These are phyloP conservation scores for Schizophyllum commune DNA, from an alignment of 1,284 basidiomycete species.

Conservation along the genomic window DNA sequence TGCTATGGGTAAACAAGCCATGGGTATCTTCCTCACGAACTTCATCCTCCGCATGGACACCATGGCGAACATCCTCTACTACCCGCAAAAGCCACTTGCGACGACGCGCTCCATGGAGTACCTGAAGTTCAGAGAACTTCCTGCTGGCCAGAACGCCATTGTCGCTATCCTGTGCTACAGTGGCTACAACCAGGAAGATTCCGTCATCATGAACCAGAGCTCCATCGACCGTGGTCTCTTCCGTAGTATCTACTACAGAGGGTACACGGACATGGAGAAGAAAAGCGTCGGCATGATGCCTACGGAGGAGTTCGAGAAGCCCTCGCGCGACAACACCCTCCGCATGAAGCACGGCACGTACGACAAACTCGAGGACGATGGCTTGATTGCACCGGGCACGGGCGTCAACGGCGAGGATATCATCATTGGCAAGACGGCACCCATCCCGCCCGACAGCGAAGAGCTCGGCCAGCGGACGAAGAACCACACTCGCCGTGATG, in stretches of 20 bases:
- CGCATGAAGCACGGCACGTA: conserved; percentile 98
- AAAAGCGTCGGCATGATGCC: conserved; percentile 83
- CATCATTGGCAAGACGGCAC: conserved; percentile 98
- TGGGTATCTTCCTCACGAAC: conserved; percentile 98
- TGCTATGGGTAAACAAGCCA: conserved; percentile 99
- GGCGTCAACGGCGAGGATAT: conserved; percentile 97
- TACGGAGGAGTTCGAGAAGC: conserved; percentile 96
- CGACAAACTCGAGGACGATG: conserved; percentile 96
- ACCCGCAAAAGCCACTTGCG: conserved; percentile 97
- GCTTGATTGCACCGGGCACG: conserved; percentile 92
- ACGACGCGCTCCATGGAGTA: conserved; percentile 99
- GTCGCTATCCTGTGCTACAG: conserved; percentile 99
- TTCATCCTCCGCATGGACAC: conserved; percentile 97
- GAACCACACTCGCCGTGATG: conserved; percentile 87
- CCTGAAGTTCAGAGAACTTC: conserved; percentile 94
- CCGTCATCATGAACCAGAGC: conserved; percentile 99
- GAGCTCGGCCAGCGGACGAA: conserved; percentile 94
- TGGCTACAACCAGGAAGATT: conserved; percentile 99
- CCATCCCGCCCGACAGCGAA: conserved; percentile 93
- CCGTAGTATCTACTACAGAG: conserved; percentile 97
- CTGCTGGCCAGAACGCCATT: conserved; percentile 96
- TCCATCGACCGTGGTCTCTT: conserved; percentile 98
- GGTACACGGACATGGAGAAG: conserved; percentile 98
- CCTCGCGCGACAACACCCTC: conserved; percentile 87
- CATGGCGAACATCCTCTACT: conserved; percentile 98